Percentiles rank a stretch among this genome's conserved stretches.
Evolutionary conservation across 805 yeast genomes (phyloP).

Genomic region (Candida pini): DNA sequence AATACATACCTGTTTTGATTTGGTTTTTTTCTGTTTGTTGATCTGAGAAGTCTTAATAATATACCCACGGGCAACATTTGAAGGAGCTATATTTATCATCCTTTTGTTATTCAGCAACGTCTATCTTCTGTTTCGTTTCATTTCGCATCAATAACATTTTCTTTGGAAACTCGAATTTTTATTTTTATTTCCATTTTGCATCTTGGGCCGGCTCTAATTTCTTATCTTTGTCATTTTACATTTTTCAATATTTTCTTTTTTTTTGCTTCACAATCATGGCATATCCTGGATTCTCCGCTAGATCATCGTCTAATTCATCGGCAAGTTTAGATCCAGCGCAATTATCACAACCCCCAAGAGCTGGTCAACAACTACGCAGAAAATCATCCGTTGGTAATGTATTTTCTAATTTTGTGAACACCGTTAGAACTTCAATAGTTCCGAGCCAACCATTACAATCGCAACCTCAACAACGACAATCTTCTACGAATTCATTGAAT

Average conservation of each 20-base stretch:
- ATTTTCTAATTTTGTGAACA: constrained; percentile 21
- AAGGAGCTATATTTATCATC: too few species aligned
- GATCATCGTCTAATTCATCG: constrained; percentile 17
- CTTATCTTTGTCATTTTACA: too few species aligned
- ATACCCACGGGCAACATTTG: too few species aligned
- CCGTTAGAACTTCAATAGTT: constrained; percentile 19
- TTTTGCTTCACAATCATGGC: constrained; percentile 7
- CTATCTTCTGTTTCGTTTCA: too few species aligned
- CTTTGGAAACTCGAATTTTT: too few species aligned
- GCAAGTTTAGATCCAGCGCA: constrained; percentile 5
- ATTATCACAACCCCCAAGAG: constrained; percentile 4
- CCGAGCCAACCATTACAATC: not conserved
- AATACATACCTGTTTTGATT: too few species aligned
- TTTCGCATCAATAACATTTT: too few species aligned
- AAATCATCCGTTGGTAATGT: constrained; percentile 26
- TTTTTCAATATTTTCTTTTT: not conserved
- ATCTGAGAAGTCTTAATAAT: too few species aligned
- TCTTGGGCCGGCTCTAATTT: too few species aligned
- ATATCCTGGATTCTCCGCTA: constrained; percentile 15
- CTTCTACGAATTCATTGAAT: constrained; percentile 1
- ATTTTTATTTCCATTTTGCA: too few species aligned
- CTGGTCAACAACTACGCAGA: constrained; percentile 17
- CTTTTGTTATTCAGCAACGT: too few species aligned
- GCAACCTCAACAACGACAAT: constrained; percentile 1
- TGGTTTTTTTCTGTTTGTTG: too few species aligned